Conservation (phyloP, 2,329 filamentous ascomycete species). For the Scytalidium lignicola region DNA sequence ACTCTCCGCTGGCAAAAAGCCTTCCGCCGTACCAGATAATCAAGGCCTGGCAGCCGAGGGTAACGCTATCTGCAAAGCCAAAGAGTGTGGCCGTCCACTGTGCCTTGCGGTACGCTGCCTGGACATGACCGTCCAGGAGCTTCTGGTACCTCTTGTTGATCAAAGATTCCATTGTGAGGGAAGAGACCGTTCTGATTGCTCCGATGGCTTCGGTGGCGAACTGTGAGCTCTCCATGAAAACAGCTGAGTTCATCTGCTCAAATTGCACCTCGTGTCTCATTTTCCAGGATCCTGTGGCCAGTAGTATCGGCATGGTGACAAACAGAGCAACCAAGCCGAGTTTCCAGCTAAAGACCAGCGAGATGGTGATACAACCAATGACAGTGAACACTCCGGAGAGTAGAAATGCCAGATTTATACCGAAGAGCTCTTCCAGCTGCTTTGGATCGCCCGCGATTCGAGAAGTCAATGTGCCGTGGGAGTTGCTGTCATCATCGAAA, state of each 20-base stretch:
- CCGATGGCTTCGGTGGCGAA: slow-evolving; percentile 89
- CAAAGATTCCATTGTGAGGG: slow-evolving; percentile 76
- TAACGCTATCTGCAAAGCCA: slow-evolving; percentile 48
- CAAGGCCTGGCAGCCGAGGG: slow-evolving; percentile 53
- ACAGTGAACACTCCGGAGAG: slow-evolving; percentile 56
- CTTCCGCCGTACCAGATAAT: slow-evolving; percentile 43
- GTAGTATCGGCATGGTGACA: slow-evolving; percentile 47
- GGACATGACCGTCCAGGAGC: slow-evolving; percentile 40
- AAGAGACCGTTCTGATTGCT: slow-evolving; percentile 85
- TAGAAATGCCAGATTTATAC: slow-evolving; percentile 33
- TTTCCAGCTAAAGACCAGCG: slow-evolving; percentile 74
- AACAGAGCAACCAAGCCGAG: slow-evolving; percentile 63
- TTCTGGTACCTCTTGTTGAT: slow-evolving; percentile 55
- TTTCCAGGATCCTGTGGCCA: slow-evolving; percentile 36
- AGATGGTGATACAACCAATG: slow-evolving; percentile 58
- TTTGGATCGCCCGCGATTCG: slow-evolving; percentile 43
- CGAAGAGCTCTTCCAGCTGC: slow-evolving; percentile 45
- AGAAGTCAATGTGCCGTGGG: slow-evolving; percentile 41
- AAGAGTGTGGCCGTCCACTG: slow-evolving; percentile 43
- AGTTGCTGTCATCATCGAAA: slow-evolving; percentile 40
- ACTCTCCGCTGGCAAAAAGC: not conserved
- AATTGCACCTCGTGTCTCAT: slow-evolving; percentile 12
- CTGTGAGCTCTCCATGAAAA: slow-evolving; percentile 72
- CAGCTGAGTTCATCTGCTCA: slow-evolving; percentile 29
- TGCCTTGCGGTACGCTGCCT: slow-evolving; percentile 39